Conservation (phyloP, 768 basidiomycete genomes). For the Podaxis carcinomalis region DNA sequence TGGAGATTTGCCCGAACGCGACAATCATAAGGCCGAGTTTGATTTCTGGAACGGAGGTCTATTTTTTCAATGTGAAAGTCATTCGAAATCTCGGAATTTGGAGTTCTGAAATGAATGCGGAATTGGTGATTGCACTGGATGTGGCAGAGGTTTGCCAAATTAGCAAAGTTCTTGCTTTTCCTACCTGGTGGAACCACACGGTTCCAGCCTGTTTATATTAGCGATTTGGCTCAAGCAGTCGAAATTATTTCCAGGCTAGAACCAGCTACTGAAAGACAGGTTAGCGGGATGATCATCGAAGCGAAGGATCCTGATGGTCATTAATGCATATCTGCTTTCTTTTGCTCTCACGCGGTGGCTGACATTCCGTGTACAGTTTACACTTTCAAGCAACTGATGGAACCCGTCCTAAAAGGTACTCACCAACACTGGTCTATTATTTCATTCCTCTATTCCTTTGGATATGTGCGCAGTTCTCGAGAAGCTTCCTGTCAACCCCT, state of each 20-base stretch:
- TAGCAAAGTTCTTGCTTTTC: conserved; percentile 61
- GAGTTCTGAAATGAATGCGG: neutral
- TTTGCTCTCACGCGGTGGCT: neutral
- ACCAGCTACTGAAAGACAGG: conserved; percentile 34
- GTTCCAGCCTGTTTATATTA: conserved; percentile 74
- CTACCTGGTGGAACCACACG: conserved; percentile 64
- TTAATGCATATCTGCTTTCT: neutral
- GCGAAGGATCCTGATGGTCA: conserved; percentile 34
- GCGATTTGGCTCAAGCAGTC: conserved; percentile 59
- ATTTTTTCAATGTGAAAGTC: conserved; percentile 66
- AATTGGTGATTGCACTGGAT: neutral
- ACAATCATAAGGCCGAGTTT: conserved; percentile 70
- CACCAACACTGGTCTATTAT: conserved; percentile 52
- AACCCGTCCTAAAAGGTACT: conserved; percentile 53
- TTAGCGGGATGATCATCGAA: conserved; percentile 48
- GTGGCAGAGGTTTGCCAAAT: conserved; percentile 53
- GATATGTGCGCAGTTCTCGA: conserved; percentile 56
- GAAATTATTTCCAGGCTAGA: conserved; percentile 53
- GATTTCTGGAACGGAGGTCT: conserved; percentile 73
- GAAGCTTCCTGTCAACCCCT: conserved; percentile 56
- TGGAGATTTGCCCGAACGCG: conserved; percentile 41
- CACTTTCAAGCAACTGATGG: conserved; percentile 65
- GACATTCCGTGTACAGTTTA: conserved; percentile 39
- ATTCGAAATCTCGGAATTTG: conserved; percentile 18
- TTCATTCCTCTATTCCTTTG: conserved; percentile 59